phyloP scores from a whole-genome alignment of 768 basidiomycete genomes.

The Leucogyrophana mollusca region DNA sequence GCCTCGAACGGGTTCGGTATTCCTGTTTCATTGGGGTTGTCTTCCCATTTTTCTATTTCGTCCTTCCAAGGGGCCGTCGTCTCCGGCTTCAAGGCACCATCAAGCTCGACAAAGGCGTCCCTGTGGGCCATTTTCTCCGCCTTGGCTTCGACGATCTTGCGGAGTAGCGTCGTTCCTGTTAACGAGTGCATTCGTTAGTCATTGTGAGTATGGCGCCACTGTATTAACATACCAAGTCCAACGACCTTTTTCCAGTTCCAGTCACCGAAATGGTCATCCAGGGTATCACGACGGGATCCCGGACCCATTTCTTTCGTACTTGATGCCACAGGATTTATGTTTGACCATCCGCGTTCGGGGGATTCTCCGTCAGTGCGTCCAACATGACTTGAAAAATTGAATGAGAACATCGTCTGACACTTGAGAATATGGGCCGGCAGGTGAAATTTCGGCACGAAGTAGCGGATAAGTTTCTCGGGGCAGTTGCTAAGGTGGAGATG shows the following conservation, averaged over 20 bases:
- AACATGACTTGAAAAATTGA: constrained; percentile 24
- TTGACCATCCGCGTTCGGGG: constrained; percentile 34
- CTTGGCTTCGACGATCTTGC: constrained; percentile 1
- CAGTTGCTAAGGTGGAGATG: neutral
- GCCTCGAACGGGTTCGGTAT: constrained; percentile 16
- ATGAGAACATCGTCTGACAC: constrained; percentile 25
- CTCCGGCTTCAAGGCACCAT: neutral
- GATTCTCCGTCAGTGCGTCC: constrained; percentile 35
- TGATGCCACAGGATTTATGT: constrained; percentile 24
- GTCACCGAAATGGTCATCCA: constrained; percentile 35
- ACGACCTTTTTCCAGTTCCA: constrained; percentile 32
- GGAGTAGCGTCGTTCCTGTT: neutral
- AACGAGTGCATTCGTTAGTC: neutral
- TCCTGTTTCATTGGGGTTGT: constrained; percentile 6
- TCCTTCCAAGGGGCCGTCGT: constrained; percentile 13
- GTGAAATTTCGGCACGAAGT: constrained; percentile 34
- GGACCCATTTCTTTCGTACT: constrained; percentile 36
- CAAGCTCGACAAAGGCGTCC: neutral
- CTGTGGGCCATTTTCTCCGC: neutral
- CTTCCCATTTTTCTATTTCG: constrained; percentile 19
- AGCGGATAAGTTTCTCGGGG: constrained; percentile 4
- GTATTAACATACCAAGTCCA: constrained; percentile 16
- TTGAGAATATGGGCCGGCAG: constrained; percentile 26
- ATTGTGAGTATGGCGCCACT: no score
- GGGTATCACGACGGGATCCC: constrained; percentile 25